Evolutionary conservation across 1,284 basidiomycete genomes (phyloP).

Genomic region (Leccinum pallidistipes): DNA sequence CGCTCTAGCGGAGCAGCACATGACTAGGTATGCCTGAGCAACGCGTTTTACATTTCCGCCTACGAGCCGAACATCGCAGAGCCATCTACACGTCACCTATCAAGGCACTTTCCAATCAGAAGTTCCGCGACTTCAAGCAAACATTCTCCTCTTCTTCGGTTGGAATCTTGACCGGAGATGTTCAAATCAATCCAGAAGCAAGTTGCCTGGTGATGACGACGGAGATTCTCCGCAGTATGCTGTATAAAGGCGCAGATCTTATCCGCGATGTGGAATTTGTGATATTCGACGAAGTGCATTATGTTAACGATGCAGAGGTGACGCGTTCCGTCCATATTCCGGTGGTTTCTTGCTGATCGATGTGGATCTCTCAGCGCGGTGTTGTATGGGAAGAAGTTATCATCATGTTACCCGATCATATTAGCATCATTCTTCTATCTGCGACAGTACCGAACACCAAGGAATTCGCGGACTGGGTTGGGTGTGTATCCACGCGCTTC

Average conservation of each 20-base stretch:
- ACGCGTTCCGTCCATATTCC: conserved; percentile 20
- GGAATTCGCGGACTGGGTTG: conserved; percentile 99
- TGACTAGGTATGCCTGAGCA: conserved; percentile 76
- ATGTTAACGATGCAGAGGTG: conserved; percentile 99
- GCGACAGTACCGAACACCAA: conserved; percentile 98
- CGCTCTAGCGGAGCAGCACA: conserved; percentile 93
- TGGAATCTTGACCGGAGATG: conserved; percentile 97
- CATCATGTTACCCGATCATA: conserved; percentile 97
- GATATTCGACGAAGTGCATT: conserved; percentile 99
- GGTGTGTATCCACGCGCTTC: conserved; percentile 54
- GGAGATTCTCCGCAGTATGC: conserved; percentile 98
- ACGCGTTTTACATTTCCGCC: conserved; percentile 12
- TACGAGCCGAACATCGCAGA: conserved; percentile 41
- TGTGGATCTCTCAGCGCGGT: conserved; percentile 66
- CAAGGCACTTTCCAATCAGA: conserved; percentile 98
- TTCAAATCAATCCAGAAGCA: conserved; percentile 98
- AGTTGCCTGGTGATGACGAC: conserved; percentile 98
- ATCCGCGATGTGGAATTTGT: conserved; percentile 99
- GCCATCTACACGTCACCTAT: conserved; percentile 99
- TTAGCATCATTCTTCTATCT: conserved; percentile 94
- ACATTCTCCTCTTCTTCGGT: conserved; percentile 92
- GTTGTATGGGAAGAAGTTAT: conserved; percentile 99
- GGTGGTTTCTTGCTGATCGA: conserved; percentile 13
- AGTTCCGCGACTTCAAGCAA: conserved; percentile 98
- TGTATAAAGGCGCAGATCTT: conserved; percentile 97